Evolutionary conservation across 208 protist genomes (phyloP).

Genomic region (Trypanosomatidae sp.): DNA sequence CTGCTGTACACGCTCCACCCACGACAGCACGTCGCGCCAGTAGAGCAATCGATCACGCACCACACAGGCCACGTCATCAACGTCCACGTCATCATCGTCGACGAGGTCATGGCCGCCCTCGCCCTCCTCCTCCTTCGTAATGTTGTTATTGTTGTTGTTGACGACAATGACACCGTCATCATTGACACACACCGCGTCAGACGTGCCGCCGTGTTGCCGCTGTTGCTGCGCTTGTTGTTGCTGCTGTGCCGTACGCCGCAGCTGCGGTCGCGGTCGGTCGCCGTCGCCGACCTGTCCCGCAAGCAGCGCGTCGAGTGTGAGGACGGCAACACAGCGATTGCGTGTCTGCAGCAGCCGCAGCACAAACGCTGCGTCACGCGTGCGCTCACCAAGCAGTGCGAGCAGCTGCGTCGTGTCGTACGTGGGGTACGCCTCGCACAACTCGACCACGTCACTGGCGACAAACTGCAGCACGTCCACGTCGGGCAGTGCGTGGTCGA

Average conservation of each 20-base stretch:
- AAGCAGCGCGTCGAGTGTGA: constrained; percentile 35
- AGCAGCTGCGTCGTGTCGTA: constrained; percentile 58
- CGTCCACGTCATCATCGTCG: not conserved
- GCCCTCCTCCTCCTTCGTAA: constrained; percentile 3
- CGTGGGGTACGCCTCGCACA: constrained; percentile 49
- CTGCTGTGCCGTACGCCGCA: too few species aligned
- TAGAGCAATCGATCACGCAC: constrained; percentile 50
- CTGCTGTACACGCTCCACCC: constrained; percentile 53
- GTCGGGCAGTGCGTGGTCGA: constrained; percentile 31
- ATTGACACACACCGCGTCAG: too few species aligned
- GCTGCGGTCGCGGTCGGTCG: too few species aligned
- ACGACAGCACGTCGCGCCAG: constrained; percentile 48
- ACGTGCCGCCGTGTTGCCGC: too few species aligned
- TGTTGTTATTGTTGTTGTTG: constrained; percentile 3
- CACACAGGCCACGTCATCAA: constrained; percentile 4
- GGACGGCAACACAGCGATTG: constrained; percentile 33
- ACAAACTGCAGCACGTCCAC: constrained; percentile 63
- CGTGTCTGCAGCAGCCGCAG: constrained; percentile 43
- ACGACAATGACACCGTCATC: constrained; percentile 6
- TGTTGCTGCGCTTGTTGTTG: too few species aligned
- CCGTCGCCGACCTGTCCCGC: constrained; percentile 14
- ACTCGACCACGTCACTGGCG: constrained; percentile 39
- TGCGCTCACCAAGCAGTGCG: constrained; percentile 37
- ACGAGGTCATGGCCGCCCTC: constrained; percentile 5
- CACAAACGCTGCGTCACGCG: constrained; percentile 44